Base-by-base conservation (phyloP, 192 early-diverging fungal genomes). In the Coemansia sp. region DNA sequence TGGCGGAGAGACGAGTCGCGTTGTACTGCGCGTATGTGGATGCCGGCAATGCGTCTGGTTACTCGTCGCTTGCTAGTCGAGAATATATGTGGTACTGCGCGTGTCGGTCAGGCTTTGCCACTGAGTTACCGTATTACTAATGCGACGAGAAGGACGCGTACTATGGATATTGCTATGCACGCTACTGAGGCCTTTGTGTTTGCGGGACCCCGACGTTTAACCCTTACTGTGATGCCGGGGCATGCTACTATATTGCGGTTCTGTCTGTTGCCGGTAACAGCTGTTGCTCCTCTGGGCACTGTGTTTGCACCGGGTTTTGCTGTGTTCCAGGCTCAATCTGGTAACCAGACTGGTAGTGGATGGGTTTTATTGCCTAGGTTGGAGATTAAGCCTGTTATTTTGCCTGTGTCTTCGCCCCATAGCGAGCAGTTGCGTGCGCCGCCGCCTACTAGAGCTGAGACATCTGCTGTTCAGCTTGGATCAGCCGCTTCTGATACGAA, bases 131-230 rank as follows among this genome's bases (percentile, higher is more conserved):
- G 75, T 11, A 27, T 82, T 27, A 45, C 71, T 10, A 82, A 82
- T 27, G 55, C 60, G 2, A 76, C 80, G 49, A 64, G 71, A 0
- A 15, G 11, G 24, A 27, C 67, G 47, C 68, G 64, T 37, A 43
- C 62, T 16, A 18, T 82, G 12, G 74, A 74, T 30, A 45, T 63
- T 9, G 43, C 71, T 2, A 70, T 76, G 80, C 80, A 76, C 30
- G 80, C 80, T 1, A 24, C 68, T 4, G 80, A 82, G 1, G 41
- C 40, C 3, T 82, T 82, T 71, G 80, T 76, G 13, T 82, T 76
- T 65, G 60, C 74, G 0, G 80, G 80, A 2, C 71, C 68, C 29
- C 80, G 80, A 13, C 70, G 71, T 1, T 41, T 65, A 0, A 60
- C 66, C 0, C 50, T 82, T 16, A 67, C 45, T 10, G 27, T 82